Evolutionary conservation across 1,284 basidiomycete species (phyloP).

Genomic region (Cronartium ribicola): DNA sequence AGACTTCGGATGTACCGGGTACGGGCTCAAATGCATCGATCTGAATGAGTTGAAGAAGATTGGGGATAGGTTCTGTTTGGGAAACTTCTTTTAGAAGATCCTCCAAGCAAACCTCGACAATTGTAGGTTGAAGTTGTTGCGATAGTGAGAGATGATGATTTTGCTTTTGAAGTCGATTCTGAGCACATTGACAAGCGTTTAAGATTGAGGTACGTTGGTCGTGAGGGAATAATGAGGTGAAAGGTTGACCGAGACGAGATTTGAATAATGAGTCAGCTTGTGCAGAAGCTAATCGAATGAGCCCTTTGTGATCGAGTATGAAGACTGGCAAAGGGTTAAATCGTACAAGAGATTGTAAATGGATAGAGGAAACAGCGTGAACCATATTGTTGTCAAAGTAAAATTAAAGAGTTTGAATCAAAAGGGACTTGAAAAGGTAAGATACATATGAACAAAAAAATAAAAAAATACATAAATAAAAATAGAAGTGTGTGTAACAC

Average conservation of each 20-base stretch:
- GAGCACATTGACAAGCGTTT: background rate
- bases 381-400: too few species aligned
- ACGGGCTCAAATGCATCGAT: background rate
- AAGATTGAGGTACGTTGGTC: background rate
- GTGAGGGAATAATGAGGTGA: background rate
- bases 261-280: background rate
- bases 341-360: background rate
- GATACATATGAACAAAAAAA: too few species aligned
- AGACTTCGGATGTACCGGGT: background rate
- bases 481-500: too few species aligned
- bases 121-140: background rate
- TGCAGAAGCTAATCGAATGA: background rate
- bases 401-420: too few species aligned
- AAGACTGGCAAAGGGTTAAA: background rate
- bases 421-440: too few species aligned
- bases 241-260: background rate
- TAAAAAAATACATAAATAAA: too few species aligned
- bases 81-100: background rate
- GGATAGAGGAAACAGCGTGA: background rate
- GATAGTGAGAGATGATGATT: background rate
- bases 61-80: background rate
- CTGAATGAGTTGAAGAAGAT: constrained; percentile 1
- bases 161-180: background rate
- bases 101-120: background rate
- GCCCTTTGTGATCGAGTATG: background rate